A percentile compares a stretch with the other conserved stretches of the same genome.
Evolutionary conservation across 352 stramenopile genomes (phyloP).

Genomic region (Globisporangium ultimum): DNA sequence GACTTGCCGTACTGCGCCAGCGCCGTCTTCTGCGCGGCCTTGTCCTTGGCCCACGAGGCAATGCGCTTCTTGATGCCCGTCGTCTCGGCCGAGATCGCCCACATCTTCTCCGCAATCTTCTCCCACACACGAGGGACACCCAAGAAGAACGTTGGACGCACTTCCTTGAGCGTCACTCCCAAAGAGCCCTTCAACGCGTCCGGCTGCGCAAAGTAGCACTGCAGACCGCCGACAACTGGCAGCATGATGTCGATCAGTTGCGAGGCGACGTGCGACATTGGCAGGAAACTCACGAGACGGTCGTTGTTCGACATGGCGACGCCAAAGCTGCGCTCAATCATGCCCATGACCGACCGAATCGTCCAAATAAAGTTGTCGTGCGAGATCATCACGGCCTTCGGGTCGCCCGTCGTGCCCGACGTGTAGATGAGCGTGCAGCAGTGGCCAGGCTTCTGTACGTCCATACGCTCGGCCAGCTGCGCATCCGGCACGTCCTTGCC

Average conservation of each 20-base stretch:
- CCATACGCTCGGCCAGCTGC: slow-evolving; percentile 70
- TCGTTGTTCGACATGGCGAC: slow-evolving; percentile 60
- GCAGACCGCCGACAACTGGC: slow-evolving; percentile 53
- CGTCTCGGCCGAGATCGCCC: slow-evolving; percentile 76
- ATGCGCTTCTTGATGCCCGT: slow-evolving; percentile 92
- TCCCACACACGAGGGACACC: slow-evolving; percentile 91
- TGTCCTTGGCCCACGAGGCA: slow-evolving; percentile 88
- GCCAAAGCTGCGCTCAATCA: slow-evolving; percentile 60
- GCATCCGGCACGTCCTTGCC: slow-evolving; percentile 61
- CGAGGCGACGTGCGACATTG: slow-evolving; percentile 87
- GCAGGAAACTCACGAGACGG: slow-evolving; percentile 85
- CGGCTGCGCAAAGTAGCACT: slow-evolving; percentile 87
- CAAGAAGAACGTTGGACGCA: slow-evolving; percentile 88
- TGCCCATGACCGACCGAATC: slow-evolving; percentile 52
- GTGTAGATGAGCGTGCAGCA: slow-evolving; percentile 94
- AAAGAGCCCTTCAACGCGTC: slow-evolving; percentile 90
- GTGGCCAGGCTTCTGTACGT: slow-evolving; percentile 76
- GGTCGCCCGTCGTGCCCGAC: slow-evolving; percentile 90
- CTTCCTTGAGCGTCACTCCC: slow-evolving; percentile 79
- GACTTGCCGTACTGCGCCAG: slow-evolving; percentile 85
- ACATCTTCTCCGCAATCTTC: slow-evolving; percentile 92
- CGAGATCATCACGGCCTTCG: slow-evolving; percentile 76
- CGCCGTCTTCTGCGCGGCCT: slow-evolving; percentile 71
- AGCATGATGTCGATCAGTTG: slow-evolving; percentile 88
- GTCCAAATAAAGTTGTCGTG: slow-evolving; percentile 84